phyloP scores from a whole-genome alignment of 352 stramenopile genomes.

The Pythium myriotylum region DNA sequence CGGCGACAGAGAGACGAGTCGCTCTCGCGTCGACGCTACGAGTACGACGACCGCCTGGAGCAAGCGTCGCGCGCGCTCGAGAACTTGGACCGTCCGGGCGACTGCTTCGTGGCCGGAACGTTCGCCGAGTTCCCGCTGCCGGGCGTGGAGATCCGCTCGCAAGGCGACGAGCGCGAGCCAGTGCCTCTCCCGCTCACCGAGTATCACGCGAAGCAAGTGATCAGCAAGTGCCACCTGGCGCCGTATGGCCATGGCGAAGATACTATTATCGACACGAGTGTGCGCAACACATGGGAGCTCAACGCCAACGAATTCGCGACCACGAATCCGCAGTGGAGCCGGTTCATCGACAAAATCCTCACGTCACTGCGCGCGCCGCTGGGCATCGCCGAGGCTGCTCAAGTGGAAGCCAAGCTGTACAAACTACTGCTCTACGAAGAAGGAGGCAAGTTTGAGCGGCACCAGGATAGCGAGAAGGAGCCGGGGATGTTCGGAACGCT shows the following conservation, averaged over 20 bases:
- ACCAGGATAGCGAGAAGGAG: slow-evolving; percentile 47
- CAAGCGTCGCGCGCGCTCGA: too few relatives aligned
- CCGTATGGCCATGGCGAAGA: slow-evolving; percentile 2
- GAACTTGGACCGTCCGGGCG: too few relatives aligned
- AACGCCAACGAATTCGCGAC: slow-evolving; percentile 2
- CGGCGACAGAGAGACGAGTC: too few relatives aligned
- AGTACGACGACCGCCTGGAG: too few relatives aligned
- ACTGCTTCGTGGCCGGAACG: neutral
- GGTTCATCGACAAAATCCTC: slow-evolving; percentile 4
- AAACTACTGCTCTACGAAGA: slow-evolving; percentile 46
- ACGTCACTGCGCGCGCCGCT: neutral
- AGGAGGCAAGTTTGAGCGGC: slow-evolving; percentile 35
- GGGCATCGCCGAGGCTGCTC: neutral
- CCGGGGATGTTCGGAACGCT: slow-evolving; percentile 49
- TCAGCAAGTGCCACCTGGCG: neutral
- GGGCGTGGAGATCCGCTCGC: neutral
- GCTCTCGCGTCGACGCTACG: too few relatives aligned
- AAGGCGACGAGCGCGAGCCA: too few relatives aligned
- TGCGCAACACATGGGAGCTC: slow-evolving; percentile 20
- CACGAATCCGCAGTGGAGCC: slow-evolving; percentile 5
- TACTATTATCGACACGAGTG: slow-evolving; percentile 5
- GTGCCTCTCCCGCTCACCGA: neutral
- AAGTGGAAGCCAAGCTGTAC: slow-evolving; percentile 25
- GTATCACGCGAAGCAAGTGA: neutral
- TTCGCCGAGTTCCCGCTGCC: slow-evolving; percentile 4